These are phyloP conservation scores for Magnaporthales sp. DNA, from an alignment of 2,329 filamentous ascomycete genomes.

Conservation along the genomic window DNA sequence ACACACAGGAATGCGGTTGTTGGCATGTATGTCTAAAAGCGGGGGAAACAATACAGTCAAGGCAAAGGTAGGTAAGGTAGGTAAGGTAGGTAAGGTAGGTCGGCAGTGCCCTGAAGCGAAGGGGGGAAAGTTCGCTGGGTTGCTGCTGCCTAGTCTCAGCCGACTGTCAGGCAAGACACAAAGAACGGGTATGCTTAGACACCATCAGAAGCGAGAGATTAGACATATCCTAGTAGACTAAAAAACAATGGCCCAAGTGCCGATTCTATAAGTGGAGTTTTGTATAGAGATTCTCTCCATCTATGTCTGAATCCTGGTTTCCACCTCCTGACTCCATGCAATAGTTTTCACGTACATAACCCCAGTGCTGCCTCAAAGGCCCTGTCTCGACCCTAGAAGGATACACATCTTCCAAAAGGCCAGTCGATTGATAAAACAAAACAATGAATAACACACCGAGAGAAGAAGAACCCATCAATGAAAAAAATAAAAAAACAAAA, in stretches of 20 bases:
- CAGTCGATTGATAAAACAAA: not conserved
- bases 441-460: not conserved
- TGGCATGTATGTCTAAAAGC: not conserved
- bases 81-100: too few species aligned
- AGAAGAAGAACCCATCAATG: not conserved
- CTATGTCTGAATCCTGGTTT: not conserved
- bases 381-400: not conserved
- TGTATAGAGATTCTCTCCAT: not conserved
- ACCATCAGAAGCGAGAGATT: not conserved
- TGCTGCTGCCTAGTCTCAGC: not conserved
- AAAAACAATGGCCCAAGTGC: not conserved
- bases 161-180: not conserved
- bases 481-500: conserved; percentile 3
- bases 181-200: not conserved
- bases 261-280: not conserved
- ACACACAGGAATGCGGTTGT: not conserved
- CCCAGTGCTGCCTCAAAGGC: not conserved
- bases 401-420: not conserved
- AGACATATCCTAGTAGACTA: too few species aligned
- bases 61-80: too few species aligned
- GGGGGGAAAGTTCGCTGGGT: too few species aligned
- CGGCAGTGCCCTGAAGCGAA: not conserved
- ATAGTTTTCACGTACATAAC: not conserved
- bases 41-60: too few species aligned
- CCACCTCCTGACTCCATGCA: not conserved